Percentiles rank a stretch among this genome's conserved stretches.
phyloP scores from a whole-genome alignment of 2,329 filamentous ascomycete species.

The Xenosphaeropsis pyriputrescens region DNA sequence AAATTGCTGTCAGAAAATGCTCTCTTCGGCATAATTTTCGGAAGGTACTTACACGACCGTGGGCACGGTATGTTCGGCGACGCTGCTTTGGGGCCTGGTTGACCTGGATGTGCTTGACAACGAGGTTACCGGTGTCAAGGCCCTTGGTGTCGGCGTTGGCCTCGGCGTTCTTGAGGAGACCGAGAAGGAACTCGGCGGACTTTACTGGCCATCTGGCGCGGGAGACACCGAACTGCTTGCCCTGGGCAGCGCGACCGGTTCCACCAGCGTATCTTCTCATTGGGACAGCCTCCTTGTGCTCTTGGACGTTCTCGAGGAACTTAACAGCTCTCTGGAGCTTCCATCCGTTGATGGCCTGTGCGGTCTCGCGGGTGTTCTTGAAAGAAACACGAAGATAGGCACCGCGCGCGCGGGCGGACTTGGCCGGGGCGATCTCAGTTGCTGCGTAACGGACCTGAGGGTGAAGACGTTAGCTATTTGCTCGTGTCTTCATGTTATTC shows the following conservation, averaged over 20 bases:
- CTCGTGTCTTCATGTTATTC: neutral
- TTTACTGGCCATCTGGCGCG: constrained; percentile 98
- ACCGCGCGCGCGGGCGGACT: constrained; percentile 95
- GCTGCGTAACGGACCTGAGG: constrained; percentile 87
- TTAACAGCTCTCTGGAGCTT: constrained; percentile 87
- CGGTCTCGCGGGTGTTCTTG: constrained; percentile 99
- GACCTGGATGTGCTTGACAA: constrained; percentile 99
- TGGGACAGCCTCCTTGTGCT: constrained; percentile 93
- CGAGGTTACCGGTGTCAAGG: constrained; percentile 89
- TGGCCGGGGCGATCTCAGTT: constrained; percentile 71
- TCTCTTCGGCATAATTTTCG: neutral
- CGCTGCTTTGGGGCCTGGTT: constrained; percentile 99
- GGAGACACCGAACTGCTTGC: constrained; percentile 98
- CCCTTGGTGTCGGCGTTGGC: constrained; percentile 95
- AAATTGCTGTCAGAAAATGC: constrained; percentile 13
- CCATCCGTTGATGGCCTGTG: constrained; percentile 99
- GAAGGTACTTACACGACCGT: constrained; percentile 83
- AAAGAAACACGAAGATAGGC: constrained; percentile 98
- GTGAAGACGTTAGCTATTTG: neutral
- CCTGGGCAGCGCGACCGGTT: constrained; percentile 93
- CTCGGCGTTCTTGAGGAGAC: constrained; percentile 94
- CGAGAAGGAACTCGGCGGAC: constrained; percentile 95
- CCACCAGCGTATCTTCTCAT: constrained; percentile 95
- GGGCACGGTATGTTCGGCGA: constrained; percentile 97
- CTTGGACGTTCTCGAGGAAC: constrained; percentile 97